phyloP scores from a whole-genome alignment of 495 filamentous ascomycete genomes.

The Patellaria atrata region DNA sequence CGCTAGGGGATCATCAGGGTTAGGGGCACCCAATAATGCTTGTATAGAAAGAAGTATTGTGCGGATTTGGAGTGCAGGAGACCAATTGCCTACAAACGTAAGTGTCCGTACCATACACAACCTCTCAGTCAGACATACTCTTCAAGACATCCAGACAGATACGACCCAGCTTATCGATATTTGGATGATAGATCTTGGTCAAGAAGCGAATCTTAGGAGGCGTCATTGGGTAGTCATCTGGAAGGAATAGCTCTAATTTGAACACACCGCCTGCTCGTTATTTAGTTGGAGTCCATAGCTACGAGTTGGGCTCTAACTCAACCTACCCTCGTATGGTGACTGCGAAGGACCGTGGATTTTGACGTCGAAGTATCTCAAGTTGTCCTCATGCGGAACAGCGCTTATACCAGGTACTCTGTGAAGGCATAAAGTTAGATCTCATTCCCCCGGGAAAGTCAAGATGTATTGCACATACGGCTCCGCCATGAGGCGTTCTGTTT shows the following conservation, averaged over 20 bases:
- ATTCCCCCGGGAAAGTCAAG: not conserved
- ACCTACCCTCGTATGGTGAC: constrained; percentile 79
- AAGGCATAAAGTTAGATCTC: not conserved
- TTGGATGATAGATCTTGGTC: constrained; percentile 98
- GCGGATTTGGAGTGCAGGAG: constrained; percentile 90
- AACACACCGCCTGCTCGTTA: constrained; percentile 66
- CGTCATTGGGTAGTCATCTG: constrained; percentile 98
- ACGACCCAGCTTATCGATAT: constrained; percentile 92
- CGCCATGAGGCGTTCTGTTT: constrained; percentile 92
- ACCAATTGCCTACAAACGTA: constrained; percentile 73
- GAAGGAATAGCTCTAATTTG: constrained; percentile 95
- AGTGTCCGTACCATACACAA: constrained; percentile 1
- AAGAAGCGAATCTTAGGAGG: constrained; percentile 96
- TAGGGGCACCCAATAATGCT: constrained; percentile 87
- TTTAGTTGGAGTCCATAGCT: constrained; percentile 4
- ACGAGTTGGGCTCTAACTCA: too few species aligned
- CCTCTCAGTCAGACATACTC: constrained; percentile 40
- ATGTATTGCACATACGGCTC: constrained; percentile 58
- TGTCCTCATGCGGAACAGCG: constrained; percentile 95
- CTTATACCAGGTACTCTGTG: constrained; percentile 87
- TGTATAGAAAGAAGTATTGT: constrained; percentile 97
- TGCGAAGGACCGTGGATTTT: constrained; percentile 87
- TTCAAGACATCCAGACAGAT: constrained; percentile 98
- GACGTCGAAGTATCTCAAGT: constrained; percentile 95
- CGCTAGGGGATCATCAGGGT: constrained; percentile 91